Evolutionary conservation across 2,329 filamentous ascomycete species (phyloP), one percentile per base, ranked within the genome.

Genomic region (Fusarium scirpi): DNA sequence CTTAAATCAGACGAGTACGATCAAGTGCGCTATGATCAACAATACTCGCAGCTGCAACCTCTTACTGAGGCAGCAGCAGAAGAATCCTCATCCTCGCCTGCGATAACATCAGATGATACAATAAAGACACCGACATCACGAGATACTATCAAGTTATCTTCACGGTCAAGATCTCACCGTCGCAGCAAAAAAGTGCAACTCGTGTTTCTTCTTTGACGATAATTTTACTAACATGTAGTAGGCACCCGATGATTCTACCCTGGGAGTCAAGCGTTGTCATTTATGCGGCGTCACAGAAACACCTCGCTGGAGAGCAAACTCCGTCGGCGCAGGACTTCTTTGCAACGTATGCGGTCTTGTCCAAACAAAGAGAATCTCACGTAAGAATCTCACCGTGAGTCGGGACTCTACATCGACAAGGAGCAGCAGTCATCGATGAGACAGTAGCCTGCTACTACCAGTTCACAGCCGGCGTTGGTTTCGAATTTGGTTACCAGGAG

Each of bases 301-400:
- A 54, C 56, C 48, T 24, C 47, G 29, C 24, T 58, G 56, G 56
- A 47, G 56, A 22, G 20, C 9, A 5, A 43, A 12, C 7, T 43
- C 55, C 4, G 12, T 15, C 3, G 46, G 25, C 6, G 2, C 25
- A 3, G 45, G 24, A 2, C 29, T 53, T 3, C 27, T 44, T 0
- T 58, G 56, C 12, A 58, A 58, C 6, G 47, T 58, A 0, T 58
- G 56, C 8, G 47, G 46, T 2, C 47, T 58, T 10, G 38, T 58
- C 6, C 20, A 58, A 8, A 22, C 27, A 4, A 58, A 53, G 13
- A 15, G 47, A 8, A 32, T 52, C 5, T 30, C 30, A 11, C 56
- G 56, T 22, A 58, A 34, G 22, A 16, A 15, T 15, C 27, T 43
- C 8, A 20, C 25, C 5, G 29, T 32, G 7, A 44, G 18, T 30